These are phyloP conservation scores for Fusarium camptoceras DNA, from an alignment of 2,329 filamentous ascomycete species.

Conservation along the genomic window DNA sequence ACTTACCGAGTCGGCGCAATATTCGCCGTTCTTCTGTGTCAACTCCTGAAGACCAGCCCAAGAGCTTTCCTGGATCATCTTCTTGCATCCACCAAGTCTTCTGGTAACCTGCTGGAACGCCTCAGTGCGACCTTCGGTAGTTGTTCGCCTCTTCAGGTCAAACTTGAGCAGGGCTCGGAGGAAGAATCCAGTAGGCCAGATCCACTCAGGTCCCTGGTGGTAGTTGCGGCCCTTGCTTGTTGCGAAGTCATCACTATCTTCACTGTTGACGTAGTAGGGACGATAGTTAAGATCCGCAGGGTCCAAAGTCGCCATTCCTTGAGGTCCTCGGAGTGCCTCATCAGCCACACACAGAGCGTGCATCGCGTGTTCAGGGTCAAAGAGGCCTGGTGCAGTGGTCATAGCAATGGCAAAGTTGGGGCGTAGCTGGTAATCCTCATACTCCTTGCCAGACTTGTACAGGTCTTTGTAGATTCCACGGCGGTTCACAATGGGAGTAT, in stretches of 20 bases:
- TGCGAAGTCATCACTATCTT: slow-evolving; percentile 90
- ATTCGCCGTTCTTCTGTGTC: slow-evolving; percentile 87
- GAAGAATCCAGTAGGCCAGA: slow-evolving; percentile 98
- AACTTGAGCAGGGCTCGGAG: slow-evolving; percentile 91
- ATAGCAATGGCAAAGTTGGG: slow-evolving; percentile 96
- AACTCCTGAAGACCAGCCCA: slow-evolving; percentile 95
- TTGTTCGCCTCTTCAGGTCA: slow-evolving; percentile 76
- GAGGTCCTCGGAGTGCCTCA: slow-evolving; percentile 81
- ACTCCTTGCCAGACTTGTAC: slow-evolving; percentile 93
- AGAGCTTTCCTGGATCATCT: slow-evolving; percentile 79
- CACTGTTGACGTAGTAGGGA: slow-evolving; percentile 93
- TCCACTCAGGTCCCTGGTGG: slow-evolving; percentile 97
- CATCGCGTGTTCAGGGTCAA: slow-evolving; percentile 81
- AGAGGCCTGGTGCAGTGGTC: slow-evolving; percentile 90
- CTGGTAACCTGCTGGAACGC: slow-evolving; percentile 95
- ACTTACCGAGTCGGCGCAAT: slow-evolving; percentile 88
- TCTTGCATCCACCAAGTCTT: slow-evolving; percentile 84
- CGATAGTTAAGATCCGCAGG: slow-evolving; percentile 93
- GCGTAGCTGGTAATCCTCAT: slow-evolving; percentile 96
- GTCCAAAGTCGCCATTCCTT: slow-evolving; percentile 95
- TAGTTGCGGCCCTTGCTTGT: slow-evolving; percentile 97
- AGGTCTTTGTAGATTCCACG: slow-evolving; percentile 98
- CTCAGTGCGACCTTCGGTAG: slow-evolving; percentile 76
- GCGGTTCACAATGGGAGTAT: slow-evolving; percentile 83
- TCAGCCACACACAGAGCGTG: slow-evolving; percentile 85